Percentiles rank a stretch among this genome's conserved stretches.
These are phyloP conservation scores for Obelidium mucronatum DNA, from an alignment of 192 early-diverging fungal species.

Conservation along the genomic window DNA sequence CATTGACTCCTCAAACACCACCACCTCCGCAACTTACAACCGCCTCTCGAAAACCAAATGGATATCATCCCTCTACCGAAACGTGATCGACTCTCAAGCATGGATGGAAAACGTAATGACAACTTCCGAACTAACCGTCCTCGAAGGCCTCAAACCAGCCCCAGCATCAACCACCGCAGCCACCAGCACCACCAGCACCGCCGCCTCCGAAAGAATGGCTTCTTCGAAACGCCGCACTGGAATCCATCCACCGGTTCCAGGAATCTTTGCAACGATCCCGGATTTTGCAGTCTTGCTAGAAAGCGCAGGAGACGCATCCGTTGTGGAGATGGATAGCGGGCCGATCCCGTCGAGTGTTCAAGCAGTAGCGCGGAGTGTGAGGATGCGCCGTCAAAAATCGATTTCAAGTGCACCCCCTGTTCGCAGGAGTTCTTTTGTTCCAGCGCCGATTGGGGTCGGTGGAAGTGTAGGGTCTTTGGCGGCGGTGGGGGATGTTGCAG, in stretches of 20 bases:
- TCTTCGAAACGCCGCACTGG: background rate
- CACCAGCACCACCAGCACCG: background rate
- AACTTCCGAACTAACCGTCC: conserved; percentile 21
- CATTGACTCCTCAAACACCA: background rate
- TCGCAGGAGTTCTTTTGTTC: background rate
- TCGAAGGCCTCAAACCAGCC: conserved; percentile 31
- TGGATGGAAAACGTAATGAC: conserved; percentile 29
- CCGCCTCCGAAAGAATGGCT: background rate
- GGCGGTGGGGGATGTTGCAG: background rate
- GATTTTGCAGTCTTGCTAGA: conserved; percentile 4
- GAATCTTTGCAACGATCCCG: conserved; percentile 4
- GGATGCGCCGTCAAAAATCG: conserved; percentile 24
- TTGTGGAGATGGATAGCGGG: conserved; percentile 24
- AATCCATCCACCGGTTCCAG: conserved; percentile 10
- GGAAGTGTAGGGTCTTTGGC: background rate
- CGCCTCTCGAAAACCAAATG: conserved; percentile 20
- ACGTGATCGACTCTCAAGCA: conserved; percentile 24
- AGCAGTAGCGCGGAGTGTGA: conserved; percentile 27
- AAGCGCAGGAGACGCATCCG: conserved; percentile 8
- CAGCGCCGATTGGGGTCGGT: background rate
- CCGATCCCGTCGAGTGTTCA: conserved; percentile 6
- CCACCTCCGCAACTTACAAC: background rate
- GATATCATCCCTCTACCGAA: conserved; percentile 18
- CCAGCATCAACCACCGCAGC: background rate
- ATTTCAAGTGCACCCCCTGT: background rate